These are phyloP conservation scores for Trichoderma sp. DNA, from an alignment of 2,329 filamentous ascomycete genomes.

Conservation along the genomic window DNA sequence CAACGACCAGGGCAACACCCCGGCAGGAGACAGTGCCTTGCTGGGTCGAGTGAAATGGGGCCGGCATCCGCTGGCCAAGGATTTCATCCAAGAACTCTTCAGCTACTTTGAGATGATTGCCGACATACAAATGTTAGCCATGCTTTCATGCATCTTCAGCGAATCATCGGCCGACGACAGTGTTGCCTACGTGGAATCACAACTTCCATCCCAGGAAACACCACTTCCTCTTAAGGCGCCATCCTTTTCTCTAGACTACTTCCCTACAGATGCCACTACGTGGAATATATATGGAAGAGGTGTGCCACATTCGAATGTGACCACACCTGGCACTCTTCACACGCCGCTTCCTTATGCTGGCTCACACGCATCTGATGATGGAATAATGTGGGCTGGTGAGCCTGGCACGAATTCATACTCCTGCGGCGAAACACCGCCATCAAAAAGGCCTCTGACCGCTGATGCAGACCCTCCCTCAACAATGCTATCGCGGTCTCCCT, in stretches of 20 bases:
- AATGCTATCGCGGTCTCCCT: slow-evolving; percentile 59
- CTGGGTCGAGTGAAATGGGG: slow-evolving; percentile 69
- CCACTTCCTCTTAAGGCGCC: slow-evolving; percentile 66
- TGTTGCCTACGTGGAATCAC: slow-evolving; percentile 58
- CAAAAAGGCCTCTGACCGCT: slow-evolving; percentile 48
- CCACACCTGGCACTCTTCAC: slow-evolving; percentile 58
- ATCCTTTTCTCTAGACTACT: slow-evolving; percentile 67
- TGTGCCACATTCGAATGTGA: slow-evolving; percentile 55
- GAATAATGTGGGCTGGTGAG: slow-evolving; percentile 52
- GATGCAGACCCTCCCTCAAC: slow-evolving; percentile 53
- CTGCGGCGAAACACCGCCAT: slow-evolving; percentile 62
- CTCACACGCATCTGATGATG: slow-evolving; percentile 59
- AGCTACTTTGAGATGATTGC: slow-evolving; percentile 62
- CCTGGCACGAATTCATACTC: slow-evolving; percentile 60
- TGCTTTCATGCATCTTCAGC: slow-evolving; percentile 70
- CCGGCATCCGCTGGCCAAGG: slow-evolving; percentile 61
- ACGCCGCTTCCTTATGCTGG: slow-evolving; percentile 57
- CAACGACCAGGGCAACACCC: not conserved
- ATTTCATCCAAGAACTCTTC: slow-evolving; percentile 64
- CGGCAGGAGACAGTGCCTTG: slow-evolving; percentile 36
- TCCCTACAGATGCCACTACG: slow-evolving; percentile 57
- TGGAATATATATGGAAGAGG: slow-evolving; percentile 56
- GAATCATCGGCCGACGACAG: slow-evolving; percentile 58
- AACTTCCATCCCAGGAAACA: slow-evolving; percentile 59
- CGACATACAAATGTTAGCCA: slow-evolving; percentile 70